Base-by-base conservation (phyloP, 1,139 yeast genomes). In the Sugiyamaella pinicola region DNA sequence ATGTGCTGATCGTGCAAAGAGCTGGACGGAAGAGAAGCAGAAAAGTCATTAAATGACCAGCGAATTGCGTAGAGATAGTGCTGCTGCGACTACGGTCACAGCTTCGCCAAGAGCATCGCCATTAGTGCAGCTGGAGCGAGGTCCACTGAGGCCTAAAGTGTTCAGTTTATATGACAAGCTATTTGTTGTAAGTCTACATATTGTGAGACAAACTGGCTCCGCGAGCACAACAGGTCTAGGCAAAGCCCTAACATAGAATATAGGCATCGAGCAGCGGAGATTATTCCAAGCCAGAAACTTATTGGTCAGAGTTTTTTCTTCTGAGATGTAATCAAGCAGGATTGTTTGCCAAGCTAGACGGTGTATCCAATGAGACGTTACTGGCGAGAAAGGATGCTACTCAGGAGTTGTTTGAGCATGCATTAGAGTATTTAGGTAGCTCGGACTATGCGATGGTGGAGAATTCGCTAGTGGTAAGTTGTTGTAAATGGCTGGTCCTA, bases 251-350 rank as follows among this genome's bases (percentile, higher is more conserved):
- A 21, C 41, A 34, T 10, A 1, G 4, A 35, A 35, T 28, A 4
- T 21, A 44, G 51, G 49, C 58, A 13, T 42, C 52, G 19, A 10
- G 34, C 12, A 39, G 37, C 24, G 59, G 53, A 4, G 46, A 49
- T 4, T 45, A 45, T 12, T 24, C 55, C 29, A 56, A 59, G 17
- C 28, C 58, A 1, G 67, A 68, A 4, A 72, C 71, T 9, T 73
- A 61, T 57, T 73, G 76, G 76, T 66, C 67, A 22, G 75, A 73
- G 56, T 64, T 73, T 45, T 73, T 69, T 54, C 54, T 73, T 12
- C 62, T 73, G 47, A 65, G 65, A 19, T 69, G 71, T 45, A 64
- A 69, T 47, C 59, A 56, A 41, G 45, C 55, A 15, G 69, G 65
- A 24, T 59, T 73, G 49, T 46, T 51, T 17, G 57, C 58, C 4